Evolutionary conservation across 148 eudicot genomes (phyloP), one percentile per base, ranked within the genome.

Genomic region (Rhododendron simsii): DNA sequence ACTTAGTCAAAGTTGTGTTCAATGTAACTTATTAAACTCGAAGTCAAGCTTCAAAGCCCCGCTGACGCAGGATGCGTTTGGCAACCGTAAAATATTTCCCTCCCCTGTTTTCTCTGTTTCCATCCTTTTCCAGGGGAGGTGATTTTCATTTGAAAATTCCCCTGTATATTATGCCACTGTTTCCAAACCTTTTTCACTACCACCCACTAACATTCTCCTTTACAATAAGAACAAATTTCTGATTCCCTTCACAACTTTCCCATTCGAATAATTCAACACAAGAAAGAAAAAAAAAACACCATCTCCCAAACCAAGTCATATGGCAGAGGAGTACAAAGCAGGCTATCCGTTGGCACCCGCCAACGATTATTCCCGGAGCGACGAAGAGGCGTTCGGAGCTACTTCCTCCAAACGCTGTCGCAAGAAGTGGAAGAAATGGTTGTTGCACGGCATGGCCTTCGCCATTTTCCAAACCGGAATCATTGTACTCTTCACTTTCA

Each of bases 391-490:
- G 0, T 15, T 4, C 1, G 12, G 4, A 7, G 48, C 48, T 6
- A 45, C 55, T 3, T 26, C 78, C 79, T 9, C 61, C 9, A 76
- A 87, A 44, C 81, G 44, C 23, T 81, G 89, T 33, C n/a, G 57
- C n/a, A 75, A 84, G 75, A 87, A 87, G 5, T 84, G 84, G n/a
- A 80, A 26, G 78, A 87, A 87, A 59, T 73, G 78, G 8, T 11
- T 83, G 2, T 12, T 44, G 3, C 26, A 44, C 3, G 7, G 71
- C 4, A 39, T 26, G 3, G 57, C 57, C 5, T 83, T 83, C 14
- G 71, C 14, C 0, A 33, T 87, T 3, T 84, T 84, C 5, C 89
- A 87, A 74, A 80, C 48, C 15, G 78, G 7, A 1, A 73, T 87
- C 33, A 83, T 87, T 9, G 0, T 21, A 2, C 45, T 81, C 55